A percentile compares a stretch with the other conserved stretches of the same genome.
These are phyloP conservation scores for Aspergillus sp. DNA, from an alignment of 2,329 filamentous ascomycete genomes.

Conservation along the genomic window DNA sequence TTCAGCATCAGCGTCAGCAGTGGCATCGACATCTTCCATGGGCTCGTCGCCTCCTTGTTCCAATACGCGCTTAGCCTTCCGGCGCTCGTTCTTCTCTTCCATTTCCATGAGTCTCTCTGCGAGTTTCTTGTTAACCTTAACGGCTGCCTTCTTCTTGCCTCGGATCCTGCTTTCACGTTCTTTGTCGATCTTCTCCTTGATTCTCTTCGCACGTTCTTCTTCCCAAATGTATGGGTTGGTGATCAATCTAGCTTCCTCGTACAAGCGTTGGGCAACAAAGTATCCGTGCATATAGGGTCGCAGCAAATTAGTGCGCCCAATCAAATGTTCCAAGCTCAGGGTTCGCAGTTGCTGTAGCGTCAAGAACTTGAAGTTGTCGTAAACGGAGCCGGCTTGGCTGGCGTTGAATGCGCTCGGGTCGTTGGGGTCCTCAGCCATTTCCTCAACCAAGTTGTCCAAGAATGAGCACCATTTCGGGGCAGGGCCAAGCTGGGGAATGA, in stretches of 20 bases:
- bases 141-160: constrained; percentile 83
- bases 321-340: constrained; percentile 81
- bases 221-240: constrained; percentile 93
- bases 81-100: constrained; percentile 56
- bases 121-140: constrained; percentile 79
- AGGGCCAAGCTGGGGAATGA: constrained; percentile 88
- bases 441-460: constrained; percentile 95
- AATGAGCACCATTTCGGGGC: constrained; percentile 96
- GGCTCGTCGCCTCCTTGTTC: constrained; percentile 58
- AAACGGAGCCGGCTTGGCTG: constrained; percentile 66
- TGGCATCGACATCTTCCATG: constrained; percentile 26
- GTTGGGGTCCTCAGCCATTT: constrained; percentile 84
- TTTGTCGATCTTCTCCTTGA: constrained; percentile 95
- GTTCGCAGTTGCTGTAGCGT: constrained; percentile 81
- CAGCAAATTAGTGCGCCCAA: constrained; percentile 85
- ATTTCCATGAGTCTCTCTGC: constrained; percentile 62
- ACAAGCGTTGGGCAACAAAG: constrained; percentile 92
- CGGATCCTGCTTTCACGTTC: constrained; percentile 93
- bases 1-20: constrained; percentile 13
- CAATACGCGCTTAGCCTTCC: constrained; percentile 47
- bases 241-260: constrained; percentile 91
- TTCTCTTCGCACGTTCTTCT: constrained; percentile 83
- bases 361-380: constrained; percentile 99
- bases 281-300: constrained; percentile 99
- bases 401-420: constrained; percentile 57